Evolutionary conservation across 345 rosid genomes (phyloP).

Genomic region (Ceriops zippeliana): DNA sequence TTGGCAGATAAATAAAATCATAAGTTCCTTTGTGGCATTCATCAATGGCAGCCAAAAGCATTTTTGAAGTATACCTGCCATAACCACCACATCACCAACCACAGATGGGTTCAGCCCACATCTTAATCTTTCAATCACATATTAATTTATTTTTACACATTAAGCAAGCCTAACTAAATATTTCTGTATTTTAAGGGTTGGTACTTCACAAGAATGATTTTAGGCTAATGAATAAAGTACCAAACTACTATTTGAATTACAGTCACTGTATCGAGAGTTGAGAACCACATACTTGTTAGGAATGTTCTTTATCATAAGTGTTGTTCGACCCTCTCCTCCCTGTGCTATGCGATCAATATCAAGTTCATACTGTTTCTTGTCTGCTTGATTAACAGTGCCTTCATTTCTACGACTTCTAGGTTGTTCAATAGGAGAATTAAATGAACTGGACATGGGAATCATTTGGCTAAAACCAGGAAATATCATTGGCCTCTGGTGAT

Average conservation of each 20-base stretch:
- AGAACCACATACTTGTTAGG: conserved; percentile 74
- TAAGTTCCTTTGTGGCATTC: conserved; percentile 62
- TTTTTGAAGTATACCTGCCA: conserved; percentile 68
- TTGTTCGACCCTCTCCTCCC: conserved; percentile 82
- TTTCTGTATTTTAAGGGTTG: conserved; percentile 3
- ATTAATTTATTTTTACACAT: background rate
- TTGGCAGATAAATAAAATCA: conserved; percentile 64
- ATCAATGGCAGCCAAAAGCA: conserved; percentile 71
- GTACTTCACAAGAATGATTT: background rate
- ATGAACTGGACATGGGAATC: conserved; percentile 54
- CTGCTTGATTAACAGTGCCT: conserved; percentile 51
- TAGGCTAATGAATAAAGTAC: background rate
- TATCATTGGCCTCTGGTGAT: conserved; percentile 66
- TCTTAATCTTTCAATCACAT: background rate
- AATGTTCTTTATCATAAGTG: conserved; percentile 95
- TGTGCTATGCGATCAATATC: conserved; percentile 68
- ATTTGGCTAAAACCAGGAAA: conserved; percentile 67
- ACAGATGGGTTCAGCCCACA: background rate
- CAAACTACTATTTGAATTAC: background rate
- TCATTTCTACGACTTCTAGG: conserved; percentile 78
- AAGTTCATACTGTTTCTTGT: conserved; percentile 86
- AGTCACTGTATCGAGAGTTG: background rate
- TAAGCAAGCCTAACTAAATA: background rate
- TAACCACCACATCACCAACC: conserved; percentile 5
- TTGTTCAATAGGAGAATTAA: conserved; percentile 71